phyloP scores from a whole-genome alignment of 441 rosid species.

The Croton setiger region DNA sequence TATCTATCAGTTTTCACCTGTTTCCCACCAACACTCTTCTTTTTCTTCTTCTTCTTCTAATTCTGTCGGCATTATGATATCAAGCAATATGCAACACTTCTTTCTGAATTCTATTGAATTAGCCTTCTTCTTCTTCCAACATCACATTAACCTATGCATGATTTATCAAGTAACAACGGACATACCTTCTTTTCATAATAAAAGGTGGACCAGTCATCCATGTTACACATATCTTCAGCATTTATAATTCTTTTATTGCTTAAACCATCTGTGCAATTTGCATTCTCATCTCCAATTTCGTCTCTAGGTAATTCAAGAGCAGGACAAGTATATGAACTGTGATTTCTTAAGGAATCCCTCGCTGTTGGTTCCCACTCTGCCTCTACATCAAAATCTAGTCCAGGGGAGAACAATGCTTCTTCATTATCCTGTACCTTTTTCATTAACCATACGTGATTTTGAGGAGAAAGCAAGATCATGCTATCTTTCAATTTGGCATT shows the following conservation, averaged over 20 bases:
- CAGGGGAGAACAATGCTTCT: constrained; percentile 19
- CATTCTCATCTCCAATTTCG: constrained; percentile 16
- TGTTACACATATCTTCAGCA: constrained; percentile 16
- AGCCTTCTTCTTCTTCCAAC: too few relatives aligned
- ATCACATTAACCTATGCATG: constrained; percentile 24
- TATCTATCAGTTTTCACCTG: too few relatives aligned
- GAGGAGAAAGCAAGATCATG: constrained; percentile 18
- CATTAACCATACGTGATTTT: constrained; percentile 18
- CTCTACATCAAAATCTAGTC: constrained; percentile 22
- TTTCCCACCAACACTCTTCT: too few relatives aligned
- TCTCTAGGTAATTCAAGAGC: constrained; percentile 21
- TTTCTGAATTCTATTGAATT: background rate
- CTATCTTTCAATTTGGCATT: constrained; percentile 8
- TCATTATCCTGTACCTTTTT: constrained; percentile 15
- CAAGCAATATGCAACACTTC: too few relatives aligned
- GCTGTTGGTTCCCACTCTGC: constrained; percentile 21
- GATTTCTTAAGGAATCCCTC: constrained; percentile 14
- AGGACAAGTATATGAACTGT: constrained; percentile 11
- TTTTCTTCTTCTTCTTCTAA: too few relatives aligned
- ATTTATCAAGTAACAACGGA: constrained; percentile 27
- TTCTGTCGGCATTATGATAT: too few relatives aligned
- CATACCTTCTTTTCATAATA: constrained; percentile 17
- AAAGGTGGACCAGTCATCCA: constrained; percentile 23
- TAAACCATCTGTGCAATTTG: constrained; percentile 12
- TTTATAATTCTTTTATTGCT: constrained; percentile 7